Percentiles rank a stretch among this genome's conserved stretches.
Conservation (phyloP, 129 eudicot species). For the Ambrosia artemisiifolia region DNA sequence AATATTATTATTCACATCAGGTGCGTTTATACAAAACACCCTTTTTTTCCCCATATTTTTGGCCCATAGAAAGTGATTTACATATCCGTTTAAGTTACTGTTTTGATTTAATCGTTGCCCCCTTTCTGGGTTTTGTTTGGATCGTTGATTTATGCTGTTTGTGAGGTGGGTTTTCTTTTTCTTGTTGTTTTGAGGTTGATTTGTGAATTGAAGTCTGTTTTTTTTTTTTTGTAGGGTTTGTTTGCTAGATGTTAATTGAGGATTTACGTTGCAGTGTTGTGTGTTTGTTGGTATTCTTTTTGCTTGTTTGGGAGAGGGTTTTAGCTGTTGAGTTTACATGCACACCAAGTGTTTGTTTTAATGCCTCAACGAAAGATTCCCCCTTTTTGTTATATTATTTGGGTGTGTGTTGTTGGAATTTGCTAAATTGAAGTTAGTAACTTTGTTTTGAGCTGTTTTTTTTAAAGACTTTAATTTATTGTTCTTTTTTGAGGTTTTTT, state of each 20-base stretch:
- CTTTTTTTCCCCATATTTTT: background rate
- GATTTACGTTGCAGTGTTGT: background rate
- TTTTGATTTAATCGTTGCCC: slow-evolving; percentile 12
- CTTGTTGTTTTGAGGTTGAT: background rate
- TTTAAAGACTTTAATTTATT: background rate
- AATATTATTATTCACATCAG: slow-evolving; percentile 13
- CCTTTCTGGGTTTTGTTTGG: slow-evolving; percentile 21
- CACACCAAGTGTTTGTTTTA: slow-evolving; percentile 26
- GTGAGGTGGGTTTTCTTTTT: slow-evolving; percentile 15
- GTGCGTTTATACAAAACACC: slow-evolving; percentile 19
- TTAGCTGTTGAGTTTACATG: slow-evolving; percentile 10
- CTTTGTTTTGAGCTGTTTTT: background rate
- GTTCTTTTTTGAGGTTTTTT: slow-evolving; percentile 1
- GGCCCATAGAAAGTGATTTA: background rate
- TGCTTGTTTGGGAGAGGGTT: slow-evolving; percentile 1
- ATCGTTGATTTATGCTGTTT: slow-evolving; percentile 10
- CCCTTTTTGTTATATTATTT: slow-evolving; percentile 4
- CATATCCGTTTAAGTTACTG: background rate
- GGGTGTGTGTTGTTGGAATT: background rate
- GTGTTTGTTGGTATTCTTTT: background rate
- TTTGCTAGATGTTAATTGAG: slow-evolving; percentile 3
- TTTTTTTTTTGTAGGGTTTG: slow-evolving; percentile 21
- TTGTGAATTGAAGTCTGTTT: slow-evolving; percentile 2
- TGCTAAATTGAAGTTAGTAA: background rate
- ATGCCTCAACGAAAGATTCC: slow-evolving; percentile 20